Evolutionary conservation across 495 filamentous ascomycete genomes (phyloP), one percentile per base, ranked within the genome.

Genomic region (Hapsidospora chrysogenum): DNA sequence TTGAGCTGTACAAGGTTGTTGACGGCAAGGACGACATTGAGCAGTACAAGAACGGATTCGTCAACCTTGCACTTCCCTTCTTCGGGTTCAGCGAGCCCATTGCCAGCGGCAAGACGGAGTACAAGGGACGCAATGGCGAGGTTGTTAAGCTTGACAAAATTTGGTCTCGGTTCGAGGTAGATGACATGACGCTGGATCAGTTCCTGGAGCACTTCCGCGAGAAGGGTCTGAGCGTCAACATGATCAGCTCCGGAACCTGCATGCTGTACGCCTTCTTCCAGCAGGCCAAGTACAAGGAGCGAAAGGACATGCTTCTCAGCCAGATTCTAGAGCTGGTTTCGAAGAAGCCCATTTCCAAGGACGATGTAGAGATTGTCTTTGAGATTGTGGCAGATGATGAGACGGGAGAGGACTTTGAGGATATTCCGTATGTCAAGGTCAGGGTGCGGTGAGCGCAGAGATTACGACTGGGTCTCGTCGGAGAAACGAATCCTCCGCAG

Each of bases 1-100:
- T 96, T 25, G 92, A 99, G 63, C 63, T 96, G 19, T 94, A 80
- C 74, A 99, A 99, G 73, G 71, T 99, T 44, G 64, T 96, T 27
- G 92, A 95, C 53, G 89, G 86, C 45, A 93, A 99, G 63, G 69
- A 62, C 11, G 81, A 96, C 43, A 79, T 95, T 44, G 87, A 94
- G 56, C 81, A 95, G 47, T 99, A 87, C 70, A 96, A 96, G 70
- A 99, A 99, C 56, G 92, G 92, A 17, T 99, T 99, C 52, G 61
- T 96, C 53, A 99, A 99, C 62, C 64, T 99, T 38, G 92, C 92
- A 4, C 69, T 99, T 31, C 89, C 89, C 6, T 95, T 96, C 69
- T 85, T 96, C 41, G 87, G 86, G 14, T 99, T 96, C 70, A 92
- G 84, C 54, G 89, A 99, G 57, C 89, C 89, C 9, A 83, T 99